These are phyloP conservation scores for Nannizziopsis barbatae DNA, from an alignment of 2,329 filamentous ascomycete species.

Conservation along the genomic window DNA sequence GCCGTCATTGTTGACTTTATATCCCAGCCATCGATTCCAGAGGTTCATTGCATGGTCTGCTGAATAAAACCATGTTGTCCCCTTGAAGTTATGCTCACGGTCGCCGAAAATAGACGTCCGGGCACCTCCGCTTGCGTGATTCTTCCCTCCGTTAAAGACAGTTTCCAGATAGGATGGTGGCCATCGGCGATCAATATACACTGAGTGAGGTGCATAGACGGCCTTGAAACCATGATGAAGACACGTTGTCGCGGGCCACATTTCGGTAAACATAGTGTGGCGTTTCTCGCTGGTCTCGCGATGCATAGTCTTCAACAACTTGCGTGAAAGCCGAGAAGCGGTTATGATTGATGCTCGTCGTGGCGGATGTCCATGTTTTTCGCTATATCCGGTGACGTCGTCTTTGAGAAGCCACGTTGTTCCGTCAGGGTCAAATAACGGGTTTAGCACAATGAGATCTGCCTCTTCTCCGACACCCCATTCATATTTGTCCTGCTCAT, in stretches of 20 bases:
- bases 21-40: constrained; percentile 76
- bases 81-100: constrained; percentile 76
- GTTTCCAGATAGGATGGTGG: constrained; percentile 64
- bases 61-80: constrained; percentile 87
- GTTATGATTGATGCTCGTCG: constrained; percentile 84
- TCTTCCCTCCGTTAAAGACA: constrained; percentile 68
- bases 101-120: constrained; percentile 66
- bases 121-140: constrained; percentile 63
- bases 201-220: constrained; percentile 78
- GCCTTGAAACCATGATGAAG: constrained; percentile 89
- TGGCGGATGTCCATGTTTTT: constrained; percentile 48
- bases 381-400: constrained; percentile 77
- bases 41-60: constrained; percentile 69
- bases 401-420: constrained; percentile 75
- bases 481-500: constrained; percentile 66
- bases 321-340: constrained; percentile 68
- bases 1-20: constrained; percentile 62
- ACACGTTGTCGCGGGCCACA: constrained; percentile 84
- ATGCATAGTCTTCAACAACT: constrained; percentile 78
- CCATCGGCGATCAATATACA: constrained; percentile 82
- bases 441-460: constrained; percentile 83
- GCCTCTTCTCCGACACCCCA: constrained; percentile 90
- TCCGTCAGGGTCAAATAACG: constrained; percentile 78
- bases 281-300: constrained; percentile 73
- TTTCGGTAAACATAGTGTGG: constrained; percentile 87